A percentile compares a stretch with the other conserved stretches of the same genome.
phyloP scores from a whole-genome alignment of 176 grass and related monocot species.

The Oryza meridionalis region DNA sequence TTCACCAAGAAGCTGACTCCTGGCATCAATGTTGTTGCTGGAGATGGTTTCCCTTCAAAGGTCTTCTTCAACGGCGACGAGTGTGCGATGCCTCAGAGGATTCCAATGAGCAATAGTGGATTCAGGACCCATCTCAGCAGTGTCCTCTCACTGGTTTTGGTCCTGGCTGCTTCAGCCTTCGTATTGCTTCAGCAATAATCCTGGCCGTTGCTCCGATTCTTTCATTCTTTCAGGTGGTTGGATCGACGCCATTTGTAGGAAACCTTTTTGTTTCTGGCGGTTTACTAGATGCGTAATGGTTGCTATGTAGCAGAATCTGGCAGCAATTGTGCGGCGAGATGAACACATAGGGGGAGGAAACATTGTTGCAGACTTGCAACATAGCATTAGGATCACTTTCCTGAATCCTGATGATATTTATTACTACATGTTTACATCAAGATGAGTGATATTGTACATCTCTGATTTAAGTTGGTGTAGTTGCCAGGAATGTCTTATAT shows the following conservation, averaged over 20 bases:
- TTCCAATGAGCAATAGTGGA: constrained; percentile 51
- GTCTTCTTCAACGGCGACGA: constrained; percentile 96
- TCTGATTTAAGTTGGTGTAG: constrained; percentile 24
- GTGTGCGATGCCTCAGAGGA: constrained; percentile 61
- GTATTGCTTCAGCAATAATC: constrained; percentile 61
- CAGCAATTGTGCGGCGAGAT: constrained; percentile 34
- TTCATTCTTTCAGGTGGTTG: constrained; percentile 69
- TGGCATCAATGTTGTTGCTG: constrained; percentile 58
- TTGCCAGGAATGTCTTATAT: constrained; percentile 24
- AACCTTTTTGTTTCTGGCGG: constrained; percentile 54
- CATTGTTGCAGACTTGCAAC: constrained; percentile 48
- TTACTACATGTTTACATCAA: constrained; percentile 26
- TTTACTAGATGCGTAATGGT: constrained; percentile 40
- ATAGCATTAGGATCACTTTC: constrained; percentile 18
- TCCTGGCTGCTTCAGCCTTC: constrained; percentile 50
- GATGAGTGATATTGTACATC: constrained; percentile 44
- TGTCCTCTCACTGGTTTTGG: constrained; percentile 35
- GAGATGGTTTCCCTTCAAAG: constrained; percentile 84
- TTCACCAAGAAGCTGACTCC: constrained; percentile 89
- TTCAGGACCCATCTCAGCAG: constrained; percentile 38
- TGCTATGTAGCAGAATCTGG: constrained; percentile 38
- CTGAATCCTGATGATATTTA: constrained; percentile 41
- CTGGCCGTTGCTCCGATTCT: constrained; percentile 48
- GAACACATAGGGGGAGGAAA: constrained; percentile 6
- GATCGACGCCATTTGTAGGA: constrained; percentile 46